Conservation (phyloP, 306 rosid species). For the Vicia villosa region DNA sequence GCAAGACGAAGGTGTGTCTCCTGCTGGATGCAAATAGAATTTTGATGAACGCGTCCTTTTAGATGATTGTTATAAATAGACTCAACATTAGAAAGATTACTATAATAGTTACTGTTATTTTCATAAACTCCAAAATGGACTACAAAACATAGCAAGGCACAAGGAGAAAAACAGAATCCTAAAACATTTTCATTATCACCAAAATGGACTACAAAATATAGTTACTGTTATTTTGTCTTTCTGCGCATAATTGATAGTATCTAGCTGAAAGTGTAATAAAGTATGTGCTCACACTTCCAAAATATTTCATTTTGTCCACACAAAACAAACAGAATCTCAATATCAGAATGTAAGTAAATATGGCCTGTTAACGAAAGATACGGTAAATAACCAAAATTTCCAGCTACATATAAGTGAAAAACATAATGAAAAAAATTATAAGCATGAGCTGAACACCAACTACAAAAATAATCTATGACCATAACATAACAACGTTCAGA, state of each 20-base stretch:
- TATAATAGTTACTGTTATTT: slow-evolving; percentile 1
- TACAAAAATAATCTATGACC: slow-evolving; percentile 3
- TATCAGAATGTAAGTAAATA: slow-evolving; percentile 5
- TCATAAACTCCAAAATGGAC: slow-evolving; percentile 16
- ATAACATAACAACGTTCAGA: slow-evolving; percentile 26
- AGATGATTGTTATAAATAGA: slow-evolving; percentile 63
- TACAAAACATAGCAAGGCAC: neutral
- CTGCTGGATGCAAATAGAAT: slow-evolving; percentile 94
- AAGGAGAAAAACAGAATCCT: neutral
- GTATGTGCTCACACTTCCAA: neutral
- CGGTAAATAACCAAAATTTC: neutral
- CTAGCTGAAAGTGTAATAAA: neutral
- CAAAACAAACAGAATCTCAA: slow-evolving; percentile 10
- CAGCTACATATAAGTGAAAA: slow-evolving; percentile 14
- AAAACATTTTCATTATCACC: too few species aligned
- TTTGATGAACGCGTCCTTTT: slow-evolving; percentile 86
- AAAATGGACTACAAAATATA: too few species aligned
- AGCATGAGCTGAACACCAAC: slow-evolving; percentile 14
- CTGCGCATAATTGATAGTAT: neutral
- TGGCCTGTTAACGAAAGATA: slow-evolving; percentile 11
- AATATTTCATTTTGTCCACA: slow-evolving; percentile 3
- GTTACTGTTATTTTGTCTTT: too few species aligned
- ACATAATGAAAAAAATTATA: neutral
- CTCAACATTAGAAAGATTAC: slow-evolving; percentile 25
- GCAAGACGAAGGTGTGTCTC: slow-evolving; percentile 98